Evolutionary conservation across 1,284 basidiomycete species (phyloP).

Genomic region (Malassezia yamatoensis): DNA sequence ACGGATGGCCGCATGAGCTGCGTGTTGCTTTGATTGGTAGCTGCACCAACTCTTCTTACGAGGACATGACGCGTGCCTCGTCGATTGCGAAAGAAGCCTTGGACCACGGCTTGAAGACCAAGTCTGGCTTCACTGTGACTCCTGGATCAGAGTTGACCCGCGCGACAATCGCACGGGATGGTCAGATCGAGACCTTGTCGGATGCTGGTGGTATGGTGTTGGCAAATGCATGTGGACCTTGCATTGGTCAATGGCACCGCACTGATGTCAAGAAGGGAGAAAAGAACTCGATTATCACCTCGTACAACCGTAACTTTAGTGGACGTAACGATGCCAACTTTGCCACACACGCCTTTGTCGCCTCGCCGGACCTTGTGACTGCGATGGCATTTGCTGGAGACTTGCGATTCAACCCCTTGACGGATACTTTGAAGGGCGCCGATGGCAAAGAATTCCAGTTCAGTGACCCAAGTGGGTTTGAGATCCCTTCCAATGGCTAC

Average conservation of each 20-base stretch:
- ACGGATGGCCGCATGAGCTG: constrained; percentile 91
- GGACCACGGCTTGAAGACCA: constrained; percentile 73
- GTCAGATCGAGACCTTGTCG: constrained; percentile 79
- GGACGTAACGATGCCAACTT: constrained; percentile 99
- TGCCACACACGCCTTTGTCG: constrained; percentile 95
- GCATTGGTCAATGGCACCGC: constrained; percentile 99
- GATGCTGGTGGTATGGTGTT: constrained; percentile 80
- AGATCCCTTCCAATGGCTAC: constrained; percentile 88
- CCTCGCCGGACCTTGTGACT: constrained; percentile 94
- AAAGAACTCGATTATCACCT: constrained; percentile 83
- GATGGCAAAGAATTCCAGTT: constrained; percentile 99
- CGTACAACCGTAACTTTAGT: constrained; percentile 99
- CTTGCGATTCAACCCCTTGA: constrained; percentile 92
- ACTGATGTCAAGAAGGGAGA: constrained; percentile 92
- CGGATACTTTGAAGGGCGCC: constrained; percentile 73
- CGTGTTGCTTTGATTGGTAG: constrained; percentile 96
- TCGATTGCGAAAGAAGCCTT: constrained; percentile 82
- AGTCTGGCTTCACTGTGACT: constrained; percentile 93
- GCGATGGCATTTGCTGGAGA: constrained; percentile 90
- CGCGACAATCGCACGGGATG: constrained; percentile 92
- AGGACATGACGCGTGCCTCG: constrained; percentile 97
- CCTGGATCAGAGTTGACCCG: constrained; percentile 97
- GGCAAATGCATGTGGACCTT: constrained; percentile 96
- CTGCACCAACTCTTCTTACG: constrained; percentile 99
- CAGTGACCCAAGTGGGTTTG: constrained; percentile 73